phyloP scores from a whole-genome alignment of 768 basidiomycete species.

The Nidularia pulvinata region DNA sequence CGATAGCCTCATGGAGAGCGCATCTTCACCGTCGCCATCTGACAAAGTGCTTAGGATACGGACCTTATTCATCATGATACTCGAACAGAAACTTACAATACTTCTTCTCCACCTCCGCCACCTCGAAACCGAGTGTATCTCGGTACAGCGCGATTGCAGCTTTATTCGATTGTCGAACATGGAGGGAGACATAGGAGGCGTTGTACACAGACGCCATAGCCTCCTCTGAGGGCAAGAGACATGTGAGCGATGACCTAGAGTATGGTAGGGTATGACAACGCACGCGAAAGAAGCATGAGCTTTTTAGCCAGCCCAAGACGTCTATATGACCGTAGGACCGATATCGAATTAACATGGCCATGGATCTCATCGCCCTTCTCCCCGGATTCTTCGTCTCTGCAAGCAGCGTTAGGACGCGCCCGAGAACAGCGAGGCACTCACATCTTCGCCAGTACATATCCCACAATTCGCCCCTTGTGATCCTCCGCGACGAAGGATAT shows the following conservation, averaged over 20 bases:
- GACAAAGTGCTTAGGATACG: constrained; percentile 2
- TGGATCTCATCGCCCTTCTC: constrained; percentile 66
- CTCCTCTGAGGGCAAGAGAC: constrained; percentile 60
- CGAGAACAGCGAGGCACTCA: constrained; percentile 27
- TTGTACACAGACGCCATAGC: constrained; percentile 91
- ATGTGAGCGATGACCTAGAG: neutral
- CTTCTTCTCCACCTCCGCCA: constrained; percentile 82
- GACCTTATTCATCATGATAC: neutral
- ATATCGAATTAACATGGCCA: constrained; percentile 97
- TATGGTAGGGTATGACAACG: constrained; percentile 22
- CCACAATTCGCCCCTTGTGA: constrained; percentile 85
- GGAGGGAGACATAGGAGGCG: constrained; percentile 83
- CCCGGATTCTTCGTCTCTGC: constrained; percentile 35
- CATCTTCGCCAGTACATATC: constrained; percentile 98
- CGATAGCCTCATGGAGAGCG: constrained; percentile 74
- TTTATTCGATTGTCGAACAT: constrained; percentile 94
- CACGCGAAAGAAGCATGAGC: constrained; percentile 92
- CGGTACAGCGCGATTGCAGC: constrained; percentile 88
- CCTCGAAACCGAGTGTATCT: constrained; percentile 88
- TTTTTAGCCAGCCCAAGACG: constrained; percentile 94
- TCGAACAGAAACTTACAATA: constrained; percentile 68
- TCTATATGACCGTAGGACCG: constrained; percentile 87
- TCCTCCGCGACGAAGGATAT: constrained; percentile 94
- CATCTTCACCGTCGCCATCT: constrained; percentile 92
- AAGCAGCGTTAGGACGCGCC: neutral